phyloP scores from a whole-genome alignment of 441 rosid genomes.

The Capsella rubella region DNA sequence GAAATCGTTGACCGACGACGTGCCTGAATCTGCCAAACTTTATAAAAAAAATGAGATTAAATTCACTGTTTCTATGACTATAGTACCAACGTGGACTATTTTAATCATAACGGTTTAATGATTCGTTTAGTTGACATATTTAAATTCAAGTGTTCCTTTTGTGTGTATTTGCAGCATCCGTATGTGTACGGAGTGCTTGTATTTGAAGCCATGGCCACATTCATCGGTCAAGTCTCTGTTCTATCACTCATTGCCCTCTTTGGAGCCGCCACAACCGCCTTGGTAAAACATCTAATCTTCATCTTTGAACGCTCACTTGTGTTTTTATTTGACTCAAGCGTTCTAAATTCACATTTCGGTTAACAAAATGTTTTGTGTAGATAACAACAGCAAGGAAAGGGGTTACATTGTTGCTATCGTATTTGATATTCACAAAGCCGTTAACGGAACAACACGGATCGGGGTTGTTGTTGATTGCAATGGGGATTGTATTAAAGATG shows the following conservation, averaged over 20 bases:
- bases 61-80: slow-evolving; percentile 20
- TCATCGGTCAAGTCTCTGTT: slow-evolving; percentile 89
- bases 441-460: slow-evolving; percentile 82
- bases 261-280: slow-evolving; percentile 93
- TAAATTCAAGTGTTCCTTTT: slow-evolving; percentile 7
- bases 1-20: slow-evolving; percentile 42
- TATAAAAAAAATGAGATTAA: slow-evolving; percentile 1
- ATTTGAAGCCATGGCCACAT: slow-evolving; percentile 95
- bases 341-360: neutral
- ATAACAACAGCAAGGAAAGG: slow-evolving; percentile 94
- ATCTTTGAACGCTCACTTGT: neutral
- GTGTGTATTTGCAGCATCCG: slow-evolving; percentile 62
- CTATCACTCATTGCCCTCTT: slow-evolving; percentile 85
- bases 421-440: slow-evolving; percentile 86
- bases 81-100: slow-evolving; percentile 30
- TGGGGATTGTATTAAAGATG: slow-evolving; percentile 78
- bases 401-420: slow-evolving; percentile 76
- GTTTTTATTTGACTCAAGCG: neutral
- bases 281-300: slow-evolving; percentile 55
- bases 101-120: slow-evolving; percentile 10
- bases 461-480: slow-evolving; percentile 70
- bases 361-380: slow-evolving; percentile 46
- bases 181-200: slow-evolving; percentile 81
- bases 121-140: slow-evolving; percentile 17
- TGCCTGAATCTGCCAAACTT: slow-evolving; percentile 46